Evolutionary conservation across 176 grass and related monocot genomes (phyloP), one percentile per base, ranked within the genome.

Genomic region (Carex scoparia): DNA sequence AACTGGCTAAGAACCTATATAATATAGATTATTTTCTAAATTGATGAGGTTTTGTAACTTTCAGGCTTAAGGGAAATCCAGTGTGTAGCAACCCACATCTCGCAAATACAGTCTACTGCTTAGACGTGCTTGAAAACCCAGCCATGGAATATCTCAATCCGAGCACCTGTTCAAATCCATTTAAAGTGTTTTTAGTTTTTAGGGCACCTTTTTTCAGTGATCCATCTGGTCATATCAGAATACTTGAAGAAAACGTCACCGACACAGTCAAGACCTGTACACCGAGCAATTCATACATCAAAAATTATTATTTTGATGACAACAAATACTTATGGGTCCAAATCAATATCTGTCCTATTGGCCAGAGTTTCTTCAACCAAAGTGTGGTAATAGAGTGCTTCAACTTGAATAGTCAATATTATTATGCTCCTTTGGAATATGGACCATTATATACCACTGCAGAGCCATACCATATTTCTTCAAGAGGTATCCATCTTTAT

Each of bases 11-110:
- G 63, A 65, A 4, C 31, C 12, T 38, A 7, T 37, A 12, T 38
- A 63, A 27, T 23, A 67, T 14, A 69, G 15, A 42, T 18, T 74
- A 23, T 51, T 74, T 40, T 51, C 19, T 49, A 18, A 51, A 77
- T 55, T 30, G 28, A 56, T 56, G 14, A 62, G 59, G 40, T 37
- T 69, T 85, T 23, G 1, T 15, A 79, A 77, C 31, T 78, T 15
- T 46, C 86, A 94, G 87, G 80, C 85, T 92, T 76, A 7, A 46
- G 82, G 91, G 91, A 85, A 96, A 96, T 64, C 91, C 89, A 37
- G 56, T 96, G 33, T 96, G 94, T 65, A 78, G 3, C 59, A 71
- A 57, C 32, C 63, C 76, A 23, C 18, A 89, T 84, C 86, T 96
- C 71, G 88, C 81, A 10, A 28, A 9, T 58, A 87, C 66, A 27